Evolutionary conservation across 805 yeast species (phyloP).

Genomic region (Nakazawaea ernobii): DNA sequence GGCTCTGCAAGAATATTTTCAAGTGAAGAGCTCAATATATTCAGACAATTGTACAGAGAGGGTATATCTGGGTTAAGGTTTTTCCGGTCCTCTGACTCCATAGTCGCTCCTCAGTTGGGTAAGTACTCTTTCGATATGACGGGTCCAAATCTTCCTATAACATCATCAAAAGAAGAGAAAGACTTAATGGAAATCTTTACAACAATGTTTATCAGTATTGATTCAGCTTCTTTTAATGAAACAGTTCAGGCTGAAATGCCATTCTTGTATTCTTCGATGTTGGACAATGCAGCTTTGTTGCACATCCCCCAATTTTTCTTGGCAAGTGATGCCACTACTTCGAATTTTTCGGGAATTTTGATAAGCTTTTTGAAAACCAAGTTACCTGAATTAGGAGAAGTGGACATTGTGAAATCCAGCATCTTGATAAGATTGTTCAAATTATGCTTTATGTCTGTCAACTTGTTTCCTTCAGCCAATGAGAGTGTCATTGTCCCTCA

Average conservation of each 20-base stretch:
- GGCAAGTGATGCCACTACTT: slow-evolving; percentile 91
- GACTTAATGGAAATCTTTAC: slow-evolving; percentile 95
- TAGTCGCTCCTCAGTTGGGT: slow-evolving; percentile 24
- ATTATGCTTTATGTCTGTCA: slow-evolving; percentile 92
- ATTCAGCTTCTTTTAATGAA: slow-evolving; percentile 93
- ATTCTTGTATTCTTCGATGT: slow-evolving; percentile 69
- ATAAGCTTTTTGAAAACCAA: slow-evolving; percentile 70
- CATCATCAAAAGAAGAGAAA: slow-evolving; percentile 87
- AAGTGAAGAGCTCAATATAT: slow-evolving; percentile 74
- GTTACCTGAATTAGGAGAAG: slow-evolving; percentile 73
- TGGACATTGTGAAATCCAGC: slow-evolving; percentile 70
- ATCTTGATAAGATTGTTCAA: slow-evolving; percentile 83
- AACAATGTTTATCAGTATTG: slow-evolving; percentile 87
- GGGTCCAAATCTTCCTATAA: slow-evolving; percentile 78
- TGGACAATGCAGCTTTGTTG: slow-evolving; percentile 76
- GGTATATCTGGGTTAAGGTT: slow-evolving; percentile 76
- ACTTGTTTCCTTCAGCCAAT: slow-evolving; percentile 79
- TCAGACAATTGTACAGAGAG: slow-evolving; percentile 75
- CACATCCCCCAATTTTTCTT: slow-evolving; percentile 92
- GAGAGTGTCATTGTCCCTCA: slow-evolving; percentile 88
- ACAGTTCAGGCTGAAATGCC: slow-evolving; percentile 78
- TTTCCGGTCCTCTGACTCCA: slow-evolving; percentile 57
- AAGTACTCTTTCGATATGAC: slow-evolving; percentile 52
- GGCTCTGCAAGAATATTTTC: slow-evolving; percentile 81
- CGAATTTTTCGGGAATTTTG: slow-evolving; percentile 82